A percentile compares a stretch with the other conserved stretches of the same genome.
These are phyloP conservation scores for Arctium lappa DNA, from an alignment of 129 eudicot species.

Conservation along the genomic window DNA sequence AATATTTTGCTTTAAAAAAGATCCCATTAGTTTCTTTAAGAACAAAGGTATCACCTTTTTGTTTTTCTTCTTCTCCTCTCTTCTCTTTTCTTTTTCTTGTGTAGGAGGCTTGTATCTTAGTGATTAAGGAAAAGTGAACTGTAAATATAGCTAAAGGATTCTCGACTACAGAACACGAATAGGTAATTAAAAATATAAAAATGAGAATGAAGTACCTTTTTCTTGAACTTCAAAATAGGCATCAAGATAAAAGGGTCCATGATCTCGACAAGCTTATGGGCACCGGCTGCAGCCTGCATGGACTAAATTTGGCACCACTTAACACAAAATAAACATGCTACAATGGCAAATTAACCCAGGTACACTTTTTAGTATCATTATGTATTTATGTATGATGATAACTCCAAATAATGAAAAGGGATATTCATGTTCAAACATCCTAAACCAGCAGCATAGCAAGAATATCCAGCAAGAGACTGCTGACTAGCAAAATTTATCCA, in stretches of 20 bases:
- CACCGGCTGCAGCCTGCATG: conserved; percentile 2
- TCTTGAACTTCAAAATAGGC: not conserved
- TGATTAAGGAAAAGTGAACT: conserved; percentile 11
- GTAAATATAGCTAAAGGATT: not conserved
- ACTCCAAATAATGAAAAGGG: not conserved
- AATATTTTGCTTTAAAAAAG: conserved; percentile 10
- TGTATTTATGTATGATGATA: conserved; percentile 20
- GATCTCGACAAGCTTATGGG: conserved; percentile 6
- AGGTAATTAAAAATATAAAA: not conserved
- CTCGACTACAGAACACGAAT: not conserved
- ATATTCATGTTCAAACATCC: conserved; percentile 11
- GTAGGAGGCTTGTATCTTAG: conserved; percentile 12
- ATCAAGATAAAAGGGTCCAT: not conserved
- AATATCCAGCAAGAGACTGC: not conserved
- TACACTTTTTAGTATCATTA: not conserved
- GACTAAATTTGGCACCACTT: not conserved
- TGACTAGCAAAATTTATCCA: not conserved
- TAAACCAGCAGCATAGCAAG: conserved; percentile 2
- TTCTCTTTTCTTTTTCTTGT: not conserved
- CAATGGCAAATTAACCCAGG: not conserved
- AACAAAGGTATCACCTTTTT: not conserved
- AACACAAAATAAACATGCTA: conserved; percentile 8
- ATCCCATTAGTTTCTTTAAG: not conserved
- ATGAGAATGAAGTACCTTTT: not conserved
- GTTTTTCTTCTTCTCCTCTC: not conserved